These are phyloP conservation scores for Phytophthora hybrid DNA, from an alignment of 352 stramenopile species.

Conservation along the genomic window DNA sequence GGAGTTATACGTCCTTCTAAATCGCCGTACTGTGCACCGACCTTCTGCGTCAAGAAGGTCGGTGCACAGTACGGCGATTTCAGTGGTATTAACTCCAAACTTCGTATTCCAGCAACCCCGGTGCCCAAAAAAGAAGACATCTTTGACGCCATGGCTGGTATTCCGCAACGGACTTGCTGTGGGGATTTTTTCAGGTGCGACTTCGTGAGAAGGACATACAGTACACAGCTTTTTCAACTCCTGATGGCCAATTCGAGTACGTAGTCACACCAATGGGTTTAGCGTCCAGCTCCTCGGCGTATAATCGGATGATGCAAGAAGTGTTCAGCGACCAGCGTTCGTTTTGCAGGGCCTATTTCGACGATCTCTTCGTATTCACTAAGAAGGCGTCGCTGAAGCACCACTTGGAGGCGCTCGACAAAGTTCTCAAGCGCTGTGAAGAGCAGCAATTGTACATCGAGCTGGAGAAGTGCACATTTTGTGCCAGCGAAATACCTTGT, in stretches of 20 bases:
- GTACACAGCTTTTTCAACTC: neutral
- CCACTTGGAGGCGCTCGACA: neutral
- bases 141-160: neutral
- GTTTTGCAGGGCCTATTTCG: neutral
- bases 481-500: neutral
- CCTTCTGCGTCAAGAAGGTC: neutral
- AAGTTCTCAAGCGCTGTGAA: neutral
- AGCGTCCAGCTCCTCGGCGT: neutral
- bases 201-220: neutral
- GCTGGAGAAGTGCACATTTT: neutral
- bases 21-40: neutral
- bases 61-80: neutral
- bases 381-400: neutral
- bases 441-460: neutral
- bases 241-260: neutral
- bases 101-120: neutral
- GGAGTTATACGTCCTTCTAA: neutral
- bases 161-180: neutral
- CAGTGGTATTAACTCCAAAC: neutral
- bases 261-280: neutral
- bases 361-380: neutral
- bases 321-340: neutral
- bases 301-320: neutral
- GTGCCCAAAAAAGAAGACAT: neutral
- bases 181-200: neutral